These are phyloP conservation scores for Jacaranda mimosifolia DNA, from an alignment of 257 asterid genomes.

Conservation along the genomic window DNA sequence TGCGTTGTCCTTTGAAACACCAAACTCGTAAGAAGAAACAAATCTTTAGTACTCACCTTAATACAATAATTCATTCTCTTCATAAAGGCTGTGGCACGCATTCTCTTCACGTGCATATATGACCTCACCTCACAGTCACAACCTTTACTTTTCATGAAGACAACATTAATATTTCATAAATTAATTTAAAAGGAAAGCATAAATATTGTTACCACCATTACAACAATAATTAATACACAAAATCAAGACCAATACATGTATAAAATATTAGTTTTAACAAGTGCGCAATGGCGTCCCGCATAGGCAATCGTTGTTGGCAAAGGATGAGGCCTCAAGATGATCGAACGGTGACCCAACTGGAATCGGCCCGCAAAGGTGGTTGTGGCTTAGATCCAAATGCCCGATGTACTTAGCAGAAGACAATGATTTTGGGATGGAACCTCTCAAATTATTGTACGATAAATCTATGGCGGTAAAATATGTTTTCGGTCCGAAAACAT, in stretches of 20 bases:
- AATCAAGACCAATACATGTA: conserved; percentile 5
- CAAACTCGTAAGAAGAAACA: background rate
- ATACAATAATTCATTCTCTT: background rate
- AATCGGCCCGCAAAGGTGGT: conserved; percentile 88
- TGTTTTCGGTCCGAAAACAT: conserved; percentile 69
- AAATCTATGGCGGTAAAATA: conserved; percentile 81
- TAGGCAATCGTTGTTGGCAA: conserved; percentile 82
- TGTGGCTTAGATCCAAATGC: conserved; percentile 87
- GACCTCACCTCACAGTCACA: background rate
- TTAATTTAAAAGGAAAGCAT: background rate
- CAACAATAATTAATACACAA: conserved; percentile 27
- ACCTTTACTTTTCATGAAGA: conserved; percentile 22
- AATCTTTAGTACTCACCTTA: conserved; percentile 33
- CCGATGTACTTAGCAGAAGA: conserved; percentile 75
- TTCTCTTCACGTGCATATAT: conserved; percentile 44
- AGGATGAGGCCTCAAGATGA: conserved; percentile 83
- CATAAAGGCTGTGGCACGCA: conserved; percentile 32
- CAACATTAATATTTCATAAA: conserved; percentile 1
- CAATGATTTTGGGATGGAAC: conserved; percentile 74
- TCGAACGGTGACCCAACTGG: conserved; percentile 91
- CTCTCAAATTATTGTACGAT: conserved; percentile 69
- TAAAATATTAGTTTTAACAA: conserved; percentile 37
- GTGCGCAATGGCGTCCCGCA: conserved; percentile 86
- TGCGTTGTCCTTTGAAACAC: conserved; percentile 14
- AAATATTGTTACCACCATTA: conserved; percentile 11